Evolutionary conservation across 805 yeast species (phyloP), one percentile per base, ranked within the genome.

Genomic region (Diddensiella transvaalensis): DNA sequence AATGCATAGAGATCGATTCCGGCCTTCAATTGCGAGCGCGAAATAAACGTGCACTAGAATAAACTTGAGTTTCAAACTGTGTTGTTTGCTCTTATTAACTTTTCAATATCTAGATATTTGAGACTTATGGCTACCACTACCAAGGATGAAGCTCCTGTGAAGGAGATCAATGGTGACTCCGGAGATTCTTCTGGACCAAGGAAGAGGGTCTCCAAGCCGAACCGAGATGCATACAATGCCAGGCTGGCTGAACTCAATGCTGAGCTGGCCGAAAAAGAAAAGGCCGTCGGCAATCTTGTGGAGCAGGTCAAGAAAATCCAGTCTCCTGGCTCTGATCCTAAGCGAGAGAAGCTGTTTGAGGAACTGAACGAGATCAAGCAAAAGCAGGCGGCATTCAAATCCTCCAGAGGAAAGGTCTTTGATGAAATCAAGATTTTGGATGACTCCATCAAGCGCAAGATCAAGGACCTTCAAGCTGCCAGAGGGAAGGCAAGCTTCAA

Each of bases 391-490:
- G 73, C 69, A 54, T 67, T 75, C 56, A 77, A 77, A 62, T 58
- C 62, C 40, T 68, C 73, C 53, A 73, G 78, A 65, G 70, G 66
- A 53, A 58, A 68, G 36, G 63, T 69, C 66, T 54, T 72, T 59
- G 87, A 83, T 52, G 87, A 84, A 69, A 79, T 91, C 64, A 84
- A 80, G 67, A 73, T 73, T 37, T 68, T 82, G 53, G 97, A 93
- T 60, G 70, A 76, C 48, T 73, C 73, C 49, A 71, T 87, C 69
- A 86, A 87, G 76, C 81, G 83, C 69, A 85, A 83, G 72, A 78
- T 82, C 59, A 70, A 72, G 54, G 96, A 89, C 59, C 78, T 91
- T 59, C 84, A 80, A 66, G 75, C 82, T 37, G 77, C 80, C 63
- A 80, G 84, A 50, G 76, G 87, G 50, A 87, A 85, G 71, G 75